phyloP scores from a whole-genome alignment of 805 yeast species.

The Citeromyces matritensis region DNA sequence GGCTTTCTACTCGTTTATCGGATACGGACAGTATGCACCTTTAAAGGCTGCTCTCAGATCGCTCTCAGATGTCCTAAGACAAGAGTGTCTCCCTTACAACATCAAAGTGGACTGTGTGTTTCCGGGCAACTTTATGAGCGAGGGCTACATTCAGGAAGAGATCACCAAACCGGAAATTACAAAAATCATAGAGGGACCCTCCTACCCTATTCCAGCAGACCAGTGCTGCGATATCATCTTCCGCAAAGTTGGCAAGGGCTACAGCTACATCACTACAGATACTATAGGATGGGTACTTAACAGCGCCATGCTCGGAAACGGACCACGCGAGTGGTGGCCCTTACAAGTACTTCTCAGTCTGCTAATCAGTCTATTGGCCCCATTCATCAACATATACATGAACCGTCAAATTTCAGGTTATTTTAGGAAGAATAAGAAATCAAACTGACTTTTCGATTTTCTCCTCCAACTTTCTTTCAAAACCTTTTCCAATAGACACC shows the following conservation, averaged over 20 bases:
- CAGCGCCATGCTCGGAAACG: slow-evolving; percentile 48
- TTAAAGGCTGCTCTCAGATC: slow-evolving; percentile 71
- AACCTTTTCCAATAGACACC: slow-evolving; percentile 15
- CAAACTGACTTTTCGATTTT: slow-evolving; percentile 1
- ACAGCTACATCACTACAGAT: slow-evolving; percentile 70
- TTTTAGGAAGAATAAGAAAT: slow-evolving; percentile 17
- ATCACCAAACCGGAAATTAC: slow-evolving; percentile 79
- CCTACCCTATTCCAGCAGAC: slow-evolving; percentile 51
- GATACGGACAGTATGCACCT: slow-evolving; percentile 87
- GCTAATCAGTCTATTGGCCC: slow-evolving; percentile 36
- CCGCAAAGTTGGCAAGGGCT: slow-evolving; percentile 41
- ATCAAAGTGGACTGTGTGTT: slow-evolving; percentile 59
- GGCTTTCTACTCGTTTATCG: slow-evolving; percentile 79
- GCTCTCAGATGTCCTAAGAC: slow-evolving; percentile 63
- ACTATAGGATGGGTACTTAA: slow-evolving; percentile 71
- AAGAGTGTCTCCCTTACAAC: slow-evolving; percentile 58
- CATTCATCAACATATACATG: slow-evolving; percentile 38
- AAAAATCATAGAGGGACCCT: slow-evolving; percentile 70
- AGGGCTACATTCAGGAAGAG: slow-evolving; percentile 76
- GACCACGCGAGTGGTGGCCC: slow-evolving; percentile 48
- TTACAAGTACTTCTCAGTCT: slow-evolving; percentile 34
- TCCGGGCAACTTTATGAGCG: slow-evolving; percentile 86
- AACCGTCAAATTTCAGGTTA: slow-evolving; percentile 33
- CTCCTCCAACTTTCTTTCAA: slow-evolving; percentile 7
- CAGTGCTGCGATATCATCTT: slow-evolving; percentile 51